Evolutionary conservation across 164 flowering plant species (phyloP), one percentile per base, ranked within the genome.

Genomic region (Umbellularia californica): DNA sequence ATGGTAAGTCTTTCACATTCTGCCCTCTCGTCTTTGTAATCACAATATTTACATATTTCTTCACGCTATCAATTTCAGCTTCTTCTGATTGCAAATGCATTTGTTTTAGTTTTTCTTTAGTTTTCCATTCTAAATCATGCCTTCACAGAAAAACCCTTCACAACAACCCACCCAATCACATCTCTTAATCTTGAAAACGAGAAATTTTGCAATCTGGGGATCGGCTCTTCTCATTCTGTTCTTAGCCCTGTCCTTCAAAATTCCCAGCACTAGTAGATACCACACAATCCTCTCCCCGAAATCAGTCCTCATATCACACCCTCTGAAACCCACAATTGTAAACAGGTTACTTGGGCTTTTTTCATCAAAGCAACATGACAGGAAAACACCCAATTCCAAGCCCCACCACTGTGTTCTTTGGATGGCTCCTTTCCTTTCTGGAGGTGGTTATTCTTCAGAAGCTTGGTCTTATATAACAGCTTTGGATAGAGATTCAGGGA

Each of bases 361-460:
- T 63, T 64, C 24, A 22, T n/a, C 51, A 67, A 67, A 78, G 76
- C 81, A 58, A 67, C 79, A 72, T 30, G 58, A 62, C 52, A 13
- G 50, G 70, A 41, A 33, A 71, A 62, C 50, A 74, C 72, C 78
- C 69, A 77, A 23, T 69, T 66, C 83, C 22, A 30, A 17, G 17
- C 51, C 86, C 33, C 74, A 80, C 70, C 50, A 68, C 60, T 88
- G 92, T 77, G 83, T 90, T 24, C 83, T 89, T 24, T 92, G 97
- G 97, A 89, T 92, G 95, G 94, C 93, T 24, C 97, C 97, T 50
- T 90, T 90, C 75, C 88, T 89, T 72, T 89, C 94, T 2, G 88
- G 97, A 52, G 97, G 97, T 72, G 97, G 97, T 80, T 90, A 92
- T 67, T 87, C 92, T 73, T 90, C 97, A 33, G 97, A 92, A 80